Evolutionary conservation across 2,329 filamentous ascomycete species (phyloP).

Genomic region (Fusarium hostae): DNA sequence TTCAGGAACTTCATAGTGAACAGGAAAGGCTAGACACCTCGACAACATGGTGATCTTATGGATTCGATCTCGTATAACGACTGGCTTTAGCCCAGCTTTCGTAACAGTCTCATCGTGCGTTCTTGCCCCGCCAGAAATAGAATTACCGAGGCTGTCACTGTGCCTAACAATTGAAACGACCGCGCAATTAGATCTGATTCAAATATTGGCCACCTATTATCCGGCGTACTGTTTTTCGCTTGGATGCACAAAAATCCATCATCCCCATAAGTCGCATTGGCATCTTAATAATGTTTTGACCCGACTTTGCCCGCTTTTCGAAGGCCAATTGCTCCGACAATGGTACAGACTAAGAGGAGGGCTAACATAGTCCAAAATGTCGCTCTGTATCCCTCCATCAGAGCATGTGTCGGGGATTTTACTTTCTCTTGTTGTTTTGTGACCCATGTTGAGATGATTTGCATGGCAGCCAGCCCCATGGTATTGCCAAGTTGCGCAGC

Average conservation of each 20-base stretch:
- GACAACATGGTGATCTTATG: too few species aligned
- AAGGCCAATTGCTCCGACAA: constrained; percentile 53
- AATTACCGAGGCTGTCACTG: too few species aligned
- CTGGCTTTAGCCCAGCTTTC: too few species aligned
- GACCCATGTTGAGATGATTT: constrained; percentile 55
- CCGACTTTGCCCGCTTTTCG: constrained; percentile 44
- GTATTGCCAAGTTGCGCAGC: constrained; percentile 64
- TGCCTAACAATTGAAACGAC: too few species aligned
- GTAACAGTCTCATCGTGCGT: too few species aligned
- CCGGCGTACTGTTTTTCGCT: neutral
- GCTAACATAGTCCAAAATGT: constrained; percentile 63
- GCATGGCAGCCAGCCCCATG: constrained; percentile 58
- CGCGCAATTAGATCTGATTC: too few species aligned
- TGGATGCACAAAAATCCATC: neutral
- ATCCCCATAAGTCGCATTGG: neutral
- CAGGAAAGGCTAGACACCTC: too few species aligned
- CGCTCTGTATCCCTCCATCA: constrained; percentile 61
- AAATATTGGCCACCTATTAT: neutral
- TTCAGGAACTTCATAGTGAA: too few species aligned
- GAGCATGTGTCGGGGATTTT: constrained; percentile 43
- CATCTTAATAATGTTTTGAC: neutral
- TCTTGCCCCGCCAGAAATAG: too few species aligned
- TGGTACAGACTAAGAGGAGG: constrained; percentile 53
- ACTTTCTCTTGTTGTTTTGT: constrained; percentile 47
- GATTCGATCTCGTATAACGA: too few species aligned